Percentiles rank a stretch among this genome's conserved stretches.
Evolutionary conservation across 495 filamentous ascomycete genomes (phyloP).

Genomic region (Hyaloscypha variabilis): DNA sequence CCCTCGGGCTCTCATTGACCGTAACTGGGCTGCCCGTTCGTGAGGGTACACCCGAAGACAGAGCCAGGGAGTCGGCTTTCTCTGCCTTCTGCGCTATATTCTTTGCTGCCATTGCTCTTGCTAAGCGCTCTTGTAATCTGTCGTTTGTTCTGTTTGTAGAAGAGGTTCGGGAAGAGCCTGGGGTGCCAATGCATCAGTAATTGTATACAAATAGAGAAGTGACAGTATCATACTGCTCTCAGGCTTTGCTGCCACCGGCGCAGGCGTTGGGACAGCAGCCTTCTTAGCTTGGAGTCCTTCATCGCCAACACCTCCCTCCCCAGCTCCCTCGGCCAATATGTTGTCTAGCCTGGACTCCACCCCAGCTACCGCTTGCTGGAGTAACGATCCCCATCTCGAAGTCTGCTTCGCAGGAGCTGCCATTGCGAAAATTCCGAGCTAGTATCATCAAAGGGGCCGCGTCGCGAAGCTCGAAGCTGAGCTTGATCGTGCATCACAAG

Average conservation of each 20-base stretch:
- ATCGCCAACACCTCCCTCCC: slow-evolving; percentile 39
- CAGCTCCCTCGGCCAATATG: slow-evolving; percentile 80
- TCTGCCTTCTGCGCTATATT: slow-evolving; percentile 32
- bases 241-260: slow-evolving; percentile 33
- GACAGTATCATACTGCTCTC: slow-evolving; percentile 15
- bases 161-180: slow-evolving; percentile 53
- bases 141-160: slow-evolving; percentile 63
- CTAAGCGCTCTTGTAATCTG: slow-evolving; percentile 83
- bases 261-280: slow-evolving; percentile 12
- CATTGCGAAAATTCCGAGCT: slow-evolving; percentile 30
- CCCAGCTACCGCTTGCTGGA: slow-evolving; percentile 89
- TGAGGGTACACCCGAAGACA: slow-evolving; percentile 26
- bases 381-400: slow-evolving; percentile 78
- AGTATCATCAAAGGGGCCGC: not conserved
- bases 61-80: slow-evolving; percentile 24
- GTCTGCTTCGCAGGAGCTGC: slow-evolving; percentile 42
- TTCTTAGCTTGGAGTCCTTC: slow-evolving; percentile 17
- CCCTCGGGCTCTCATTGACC: slow-evolving; percentile 27
- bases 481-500: slow-evolving; percentile 21
- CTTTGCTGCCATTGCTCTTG: slow-evolving; percentile 59
- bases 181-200: slow-evolving; percentile 6
- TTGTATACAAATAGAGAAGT: not conserved
- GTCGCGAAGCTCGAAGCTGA: slow-evolving; percentile 16
- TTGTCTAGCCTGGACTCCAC: slow-evolving; percentile 92
- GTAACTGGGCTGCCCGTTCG: slow-evolving; percentile 25